Evolutionary conservation across 1,139 yeast genomes (phyloP).

Genomic region (Yamadazyma friedrichii): DNA sequence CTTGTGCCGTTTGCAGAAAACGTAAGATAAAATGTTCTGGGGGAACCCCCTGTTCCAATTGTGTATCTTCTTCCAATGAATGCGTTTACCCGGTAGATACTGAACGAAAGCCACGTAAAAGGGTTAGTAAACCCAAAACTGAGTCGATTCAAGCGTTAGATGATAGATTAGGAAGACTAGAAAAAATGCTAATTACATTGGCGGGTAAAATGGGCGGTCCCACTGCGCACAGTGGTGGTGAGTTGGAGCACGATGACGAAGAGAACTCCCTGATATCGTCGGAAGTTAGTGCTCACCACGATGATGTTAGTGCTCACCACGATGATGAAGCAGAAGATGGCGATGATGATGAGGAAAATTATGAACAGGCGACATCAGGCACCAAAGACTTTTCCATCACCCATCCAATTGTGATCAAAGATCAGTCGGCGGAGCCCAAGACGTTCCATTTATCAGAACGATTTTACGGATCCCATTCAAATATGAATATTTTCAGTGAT

Average conservation of each 20-base stretch:
- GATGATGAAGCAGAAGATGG: not conserved
- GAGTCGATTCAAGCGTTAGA: constrained; percentile 11
- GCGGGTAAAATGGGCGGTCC: constrained; percentile 10
- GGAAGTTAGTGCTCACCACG: no score
- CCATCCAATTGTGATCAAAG: not conserved
- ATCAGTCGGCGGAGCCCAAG: not conserved
- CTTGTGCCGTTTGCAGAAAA: constrained; percentile 47
- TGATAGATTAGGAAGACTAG: constrained; percentile 13
- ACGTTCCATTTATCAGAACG: constrained; percentile 10
- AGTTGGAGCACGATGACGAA: not conserved
- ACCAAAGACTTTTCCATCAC: constrained; percentile 2
- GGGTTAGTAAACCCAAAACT: constrained; percentile 4
- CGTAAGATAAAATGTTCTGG: constrained; percentile 51
- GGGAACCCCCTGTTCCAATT: constrained; percentile 36
- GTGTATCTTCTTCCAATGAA: constrained; percentile 18
- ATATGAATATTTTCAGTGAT: constrained; percentile 18
- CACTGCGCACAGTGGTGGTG: not conserved
- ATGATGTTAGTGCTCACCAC: no score
- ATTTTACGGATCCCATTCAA: constrained; percentile 20
- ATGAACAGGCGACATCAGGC: not conserved
- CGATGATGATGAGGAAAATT: not conserved
- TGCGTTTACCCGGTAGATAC: constrained; percentile 20
- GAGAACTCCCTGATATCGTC: not conserved
- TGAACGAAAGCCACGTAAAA: constrained; percentile 17
- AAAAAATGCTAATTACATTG: constrained; percentile 10